phyloP scores from a whole-genome alignment of 2,329 filamentous ascomycete species.

The Paraphaeosphaeria sporulosa region DNA sequence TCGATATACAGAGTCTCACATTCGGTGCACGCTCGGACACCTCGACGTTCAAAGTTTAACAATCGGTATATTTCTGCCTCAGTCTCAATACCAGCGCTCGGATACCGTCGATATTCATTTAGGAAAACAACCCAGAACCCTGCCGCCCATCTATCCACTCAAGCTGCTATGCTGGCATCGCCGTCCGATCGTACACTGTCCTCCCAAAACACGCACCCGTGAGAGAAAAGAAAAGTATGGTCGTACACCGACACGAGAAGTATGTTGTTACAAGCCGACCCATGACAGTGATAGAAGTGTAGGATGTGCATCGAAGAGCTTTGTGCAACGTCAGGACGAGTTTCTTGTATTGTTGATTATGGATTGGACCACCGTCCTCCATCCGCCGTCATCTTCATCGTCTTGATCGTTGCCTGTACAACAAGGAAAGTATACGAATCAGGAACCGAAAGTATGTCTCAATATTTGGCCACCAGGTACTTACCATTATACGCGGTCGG shows the following conservation, averaged over 20 bases:
- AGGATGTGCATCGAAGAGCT: conserved; percentile 16
- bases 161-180: conserved; percentile 4
- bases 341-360: conserved; percentile 6
- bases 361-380: conserved; percentile 33
- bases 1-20: background rate
- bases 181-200: conserved; percentile 24
- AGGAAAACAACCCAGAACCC: background rate
- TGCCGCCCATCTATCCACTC: background rate
- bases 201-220: conserved; percentile 12
- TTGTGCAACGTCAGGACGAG: conserved; percentile 24
- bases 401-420: conserved; percentile 35
- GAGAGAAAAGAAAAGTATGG: background rate
- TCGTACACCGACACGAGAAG: conserved; percentile 1
- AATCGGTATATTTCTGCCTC: background rate
- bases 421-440: conserved; percentile 27
- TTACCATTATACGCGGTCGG: conserved; percentile 40
- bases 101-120: conserved; percentile 12
- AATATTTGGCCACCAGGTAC: conserved; percentile 42
- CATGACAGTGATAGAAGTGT: background rate
- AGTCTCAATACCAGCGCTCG: background rate
- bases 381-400: conserved; percentile 39
- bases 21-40: background rate
- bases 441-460: conserved; percentile 35
- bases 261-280: background rate
- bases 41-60: background rate